phyloP scores from a whole-genome alignment of 768 basidiomycete species.

The Vararia minispora region DNA sequence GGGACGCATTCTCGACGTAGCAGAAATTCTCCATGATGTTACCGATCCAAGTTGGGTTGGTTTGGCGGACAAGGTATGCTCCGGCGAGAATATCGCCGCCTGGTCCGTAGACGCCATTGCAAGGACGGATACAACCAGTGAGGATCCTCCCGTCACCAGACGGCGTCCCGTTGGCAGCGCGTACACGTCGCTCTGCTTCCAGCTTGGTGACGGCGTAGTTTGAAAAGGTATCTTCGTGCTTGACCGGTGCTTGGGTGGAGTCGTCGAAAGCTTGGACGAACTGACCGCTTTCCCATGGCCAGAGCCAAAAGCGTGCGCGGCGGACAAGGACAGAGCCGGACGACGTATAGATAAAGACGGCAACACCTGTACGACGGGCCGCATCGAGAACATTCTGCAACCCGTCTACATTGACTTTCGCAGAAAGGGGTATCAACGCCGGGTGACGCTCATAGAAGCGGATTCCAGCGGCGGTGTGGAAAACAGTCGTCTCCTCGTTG shows the following conservation, averaged over 20 bases:
- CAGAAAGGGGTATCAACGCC: constrained; percentile 40
- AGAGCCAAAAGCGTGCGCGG: constrained; percentile 50
- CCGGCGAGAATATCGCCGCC: constrained; percentile 63
- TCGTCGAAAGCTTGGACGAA: constrained; percentile 62
- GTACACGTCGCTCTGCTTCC: constrained; percentile 40
- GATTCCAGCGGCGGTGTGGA: constrained; percentile 70
- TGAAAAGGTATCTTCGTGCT: constrained; percentile 58
- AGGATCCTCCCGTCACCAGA: constrained; percentile 33
- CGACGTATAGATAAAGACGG: constrained; percentile 57
- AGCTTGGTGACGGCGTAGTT: constrained; percentile 67
- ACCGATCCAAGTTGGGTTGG: constrained; percentile 53
- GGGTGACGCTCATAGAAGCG: constrained; percentile 62
- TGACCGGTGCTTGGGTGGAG: constrained; percentile 37
- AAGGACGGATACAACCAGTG: constrained; percentile 70
- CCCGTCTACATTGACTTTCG: constrained; percentile 53
- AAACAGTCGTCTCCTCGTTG: constrained; percentile 44
- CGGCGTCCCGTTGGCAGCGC: constrained; percentile 27
- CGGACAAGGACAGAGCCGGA: constrained; percentile 56
- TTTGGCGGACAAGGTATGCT: constrained; percentile 46
- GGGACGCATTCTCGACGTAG: constrained; percentile 69
- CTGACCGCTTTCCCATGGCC: constrained; percentile 65
- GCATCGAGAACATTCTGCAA: constrained; percentile 59
- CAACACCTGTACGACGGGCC: constrained; percentile 41
- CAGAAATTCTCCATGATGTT: constrained; percentile 50
- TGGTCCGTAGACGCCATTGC: constrained; percentile 67